Percentiles rank a stretch among this genome's conserved stretches.
Conservation (phyloP, 331 rosid genomes). For the Rhamnella rubrinervis region DNA sequence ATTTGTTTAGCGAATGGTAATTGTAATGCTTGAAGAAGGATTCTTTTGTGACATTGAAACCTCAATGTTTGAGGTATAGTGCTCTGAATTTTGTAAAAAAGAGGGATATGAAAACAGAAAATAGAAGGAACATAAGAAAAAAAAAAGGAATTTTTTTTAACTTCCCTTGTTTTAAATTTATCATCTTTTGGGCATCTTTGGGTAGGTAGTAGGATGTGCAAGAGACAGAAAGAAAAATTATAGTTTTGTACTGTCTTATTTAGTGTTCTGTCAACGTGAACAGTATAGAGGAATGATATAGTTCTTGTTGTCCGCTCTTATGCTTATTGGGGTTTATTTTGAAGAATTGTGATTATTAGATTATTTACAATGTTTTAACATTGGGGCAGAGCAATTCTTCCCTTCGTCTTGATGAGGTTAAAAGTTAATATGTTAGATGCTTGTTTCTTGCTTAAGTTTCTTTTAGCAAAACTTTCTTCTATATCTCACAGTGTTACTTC, state of each 20-base stretch:
- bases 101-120: slow-evolving; percentile 31
- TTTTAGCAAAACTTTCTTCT: not conserved
- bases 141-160: slow-evolving; percentile 8
- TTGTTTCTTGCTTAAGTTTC: slow-evolving; percentile 1
- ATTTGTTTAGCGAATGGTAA: slow-evolving; percentile 9
- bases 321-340: not conserved
- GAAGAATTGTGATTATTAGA: slow-evolving; percentile 36
- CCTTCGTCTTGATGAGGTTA: slow-evolving; percentile 35
- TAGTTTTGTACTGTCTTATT: slow-evolving; percentile 22
- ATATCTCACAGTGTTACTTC: not conserved
- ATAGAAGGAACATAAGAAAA: slow-evolving; percentile 20
- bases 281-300: slow-evolving; percentile 39
- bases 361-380: slow-evolving; percentile 48
- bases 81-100: slow-evolving; percentile 44
- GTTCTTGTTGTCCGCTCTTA: not conserved
- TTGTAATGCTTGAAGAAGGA: not conserved
- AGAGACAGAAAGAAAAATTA: slow-evolving; percentile 21
- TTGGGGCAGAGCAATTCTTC: slow-evolving; percentile 45
- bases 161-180: slow-evolving; percentile 27
- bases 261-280: slow-evolving; percentile 45
- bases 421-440: slow-evolving; percentile 27
- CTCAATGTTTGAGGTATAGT: slow-evolving; percentile 44
- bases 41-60: slow-evolving; percentile 19
- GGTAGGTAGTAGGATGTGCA: slow-evolving; percentile 26
- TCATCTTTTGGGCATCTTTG: slow-evolving; percentile 11